phyloP scores from a whole-genome alignment of 345 rosid species.

The Camelina neglecta region DNA sequence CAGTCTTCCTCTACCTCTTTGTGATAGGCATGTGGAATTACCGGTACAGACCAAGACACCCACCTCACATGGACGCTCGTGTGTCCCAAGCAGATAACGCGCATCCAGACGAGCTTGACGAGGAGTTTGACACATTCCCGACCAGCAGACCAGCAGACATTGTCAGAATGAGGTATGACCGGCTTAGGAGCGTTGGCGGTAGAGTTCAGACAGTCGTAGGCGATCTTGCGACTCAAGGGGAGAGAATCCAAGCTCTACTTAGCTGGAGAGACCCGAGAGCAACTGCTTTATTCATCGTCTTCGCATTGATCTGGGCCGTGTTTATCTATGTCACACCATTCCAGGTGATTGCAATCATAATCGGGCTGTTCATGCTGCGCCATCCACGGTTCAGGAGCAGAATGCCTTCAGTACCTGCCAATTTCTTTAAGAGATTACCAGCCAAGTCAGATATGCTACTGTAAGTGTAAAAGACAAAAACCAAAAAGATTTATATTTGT shows the following conservation, averaged over 20 bases:
- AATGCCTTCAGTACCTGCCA: slow-evolving; percentile 88
- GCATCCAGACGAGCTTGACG: slow-evolving; percentile 90
- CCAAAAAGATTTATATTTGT: slow-evolving; percentile 23
- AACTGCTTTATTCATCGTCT: slow-evolving; percentile 75
- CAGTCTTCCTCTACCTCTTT: slow-evolving; percentile 86
- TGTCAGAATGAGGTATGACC: slow-evolving; percentile 77
- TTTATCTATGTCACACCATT: slow-evolving; percentile 84
- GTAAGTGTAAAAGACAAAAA: slow-evolving; percentile 42
- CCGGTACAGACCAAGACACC: slow-evolving; percentile 81
- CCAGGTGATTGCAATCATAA: slow-evolving; percentile 75
- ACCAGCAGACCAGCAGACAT: slow-evolving; percentile 60
- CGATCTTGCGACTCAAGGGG: slow-evolving; percentile 89
- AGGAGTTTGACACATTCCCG: slow-evolving; percentile 90
- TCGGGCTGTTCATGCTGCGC: slow-evolving; percentile 78
- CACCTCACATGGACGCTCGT: slow-evolving; percentile 90
- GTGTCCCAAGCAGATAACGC: slow-evolving; percentile 75
- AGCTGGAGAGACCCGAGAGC: slow-evolving; percentile 99
- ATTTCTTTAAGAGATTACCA: slow-evolving; percentile 97
- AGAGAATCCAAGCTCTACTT: slow-evolving; percentile 79
- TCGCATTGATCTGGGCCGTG: slow-evolving; percentile 76
- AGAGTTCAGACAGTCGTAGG: slow-evolving; percentile 88
- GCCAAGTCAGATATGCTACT: slow-evolving; percentile 84
- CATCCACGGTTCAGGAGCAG: slow-evolving; percentile 92
- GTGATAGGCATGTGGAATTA: slow-evolving; percentile 95
- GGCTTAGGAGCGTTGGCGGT: slow-evolving; percentile 82